Percentiles rank a stretch among this genome's conserved stretches.
Conservation (phyloP, 108 stramenopile genomes). For the Cyclotella choctawhatcheeana region DNA sequence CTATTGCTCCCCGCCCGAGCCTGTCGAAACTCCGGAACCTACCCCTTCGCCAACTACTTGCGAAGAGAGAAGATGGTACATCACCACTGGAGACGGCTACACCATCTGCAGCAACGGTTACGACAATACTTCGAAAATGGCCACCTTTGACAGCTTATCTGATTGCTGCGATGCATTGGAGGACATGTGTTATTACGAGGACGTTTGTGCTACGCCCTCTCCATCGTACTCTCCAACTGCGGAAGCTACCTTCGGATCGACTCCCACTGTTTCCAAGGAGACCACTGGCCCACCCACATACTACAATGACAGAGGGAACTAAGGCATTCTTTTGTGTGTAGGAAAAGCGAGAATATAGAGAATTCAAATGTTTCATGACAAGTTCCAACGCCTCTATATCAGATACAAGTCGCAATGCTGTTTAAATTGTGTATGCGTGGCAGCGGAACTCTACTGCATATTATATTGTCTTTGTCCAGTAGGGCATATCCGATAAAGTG, state of each 20-base stretch:
- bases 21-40: neutral
- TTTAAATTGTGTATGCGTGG: too few species aligned
- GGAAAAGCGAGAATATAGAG: too few species aligned
- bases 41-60: slow-evolving; percentile 19
- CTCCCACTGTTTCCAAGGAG: slow-evolving; percentile 33
- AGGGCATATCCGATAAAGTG: too few species aligned
- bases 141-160: neutral
- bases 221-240: slow-evolving; percentile 15
- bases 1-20: slow-evolving; percentile 7
- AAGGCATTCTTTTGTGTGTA: too few species aligned
- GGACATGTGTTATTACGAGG: neutral
- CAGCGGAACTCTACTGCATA: too few species aligned
- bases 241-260: slow-evolving; percentile 14
- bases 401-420: too few species aligned
- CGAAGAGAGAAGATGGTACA: slow-evolving; percentile 8
- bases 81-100: neutral
- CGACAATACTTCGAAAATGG: neutral
- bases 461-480: too few species aligned
- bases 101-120: slow-evolving; percentile 22
- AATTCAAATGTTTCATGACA: too few species aligned
- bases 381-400: too few species aligned
- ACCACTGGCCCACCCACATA: slow-evolving; percentile 29
- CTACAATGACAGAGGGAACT: neutral
- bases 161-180: slow-evolving; percentile 6
- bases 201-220: slow-evolving; percentile 4